Conservation (phyloP, 352 stramenopile genomes). For the Phytophthora kernoviae region DNA sequence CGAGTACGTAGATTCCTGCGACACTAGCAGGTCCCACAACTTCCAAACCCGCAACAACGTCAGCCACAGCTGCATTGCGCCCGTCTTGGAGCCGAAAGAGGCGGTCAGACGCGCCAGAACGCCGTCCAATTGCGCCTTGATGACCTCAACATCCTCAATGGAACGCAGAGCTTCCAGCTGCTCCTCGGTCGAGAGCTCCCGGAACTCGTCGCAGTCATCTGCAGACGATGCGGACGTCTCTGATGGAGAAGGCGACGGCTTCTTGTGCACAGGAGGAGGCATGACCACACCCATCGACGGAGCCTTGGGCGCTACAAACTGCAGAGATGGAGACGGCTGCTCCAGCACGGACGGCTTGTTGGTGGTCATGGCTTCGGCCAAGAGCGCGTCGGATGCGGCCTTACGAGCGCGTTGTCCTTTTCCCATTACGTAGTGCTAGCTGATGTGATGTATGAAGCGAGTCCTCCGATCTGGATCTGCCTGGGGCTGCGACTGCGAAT, state of each 20-base stretch:
- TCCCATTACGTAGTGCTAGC: slow-evolving; percentile 43
- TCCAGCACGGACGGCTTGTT: slow-evolving; percentile 44
- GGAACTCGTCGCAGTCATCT: slow-evolving; percentile 38
- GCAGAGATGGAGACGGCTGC: slow-evolving; percentile 16
- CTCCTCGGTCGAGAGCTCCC: slow-evolving; percentile 48
- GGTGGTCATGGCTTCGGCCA: slow-evolving; percentile 40
- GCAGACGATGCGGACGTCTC: slow-evolving; percentile 43
- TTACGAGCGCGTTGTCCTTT: slow-evolving; percentile 72
- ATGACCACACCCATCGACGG: slow-evolving; percentile 14
- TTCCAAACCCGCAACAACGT: slow-evolving; percentile 55
- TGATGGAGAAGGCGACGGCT: slow-evolving; percentile 28
- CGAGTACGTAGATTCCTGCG: slow-evolving; percentile 45
- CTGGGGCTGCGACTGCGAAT: slow-evolving; percentile 16
- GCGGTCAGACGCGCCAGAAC: slow-evolving; percentile 54
- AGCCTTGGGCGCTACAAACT: slow-evolving; percentile 19
- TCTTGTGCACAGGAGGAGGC: slow-evolving; percentile 25
- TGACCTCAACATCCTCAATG: slow-evolving; percentile 35
- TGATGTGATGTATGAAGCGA: not conserved
- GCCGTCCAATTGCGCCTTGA: slow-evolving; percentile 40
- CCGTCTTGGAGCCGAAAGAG: slow-evolving; percentile 29
- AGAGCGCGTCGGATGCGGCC: slow-evolving; percentile 52
- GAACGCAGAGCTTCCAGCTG: slow-evolving; percentile 44
- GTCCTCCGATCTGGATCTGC: slow-evolving; percentile 8
- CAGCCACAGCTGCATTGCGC: slow-evolving; percentile 50
- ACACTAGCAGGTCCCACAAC: slow-evolving; percentile 42